Base-by-base conservation (phyloP, 1,284 basidiomycete species). In the Apiotrichum sp. region DNA sequence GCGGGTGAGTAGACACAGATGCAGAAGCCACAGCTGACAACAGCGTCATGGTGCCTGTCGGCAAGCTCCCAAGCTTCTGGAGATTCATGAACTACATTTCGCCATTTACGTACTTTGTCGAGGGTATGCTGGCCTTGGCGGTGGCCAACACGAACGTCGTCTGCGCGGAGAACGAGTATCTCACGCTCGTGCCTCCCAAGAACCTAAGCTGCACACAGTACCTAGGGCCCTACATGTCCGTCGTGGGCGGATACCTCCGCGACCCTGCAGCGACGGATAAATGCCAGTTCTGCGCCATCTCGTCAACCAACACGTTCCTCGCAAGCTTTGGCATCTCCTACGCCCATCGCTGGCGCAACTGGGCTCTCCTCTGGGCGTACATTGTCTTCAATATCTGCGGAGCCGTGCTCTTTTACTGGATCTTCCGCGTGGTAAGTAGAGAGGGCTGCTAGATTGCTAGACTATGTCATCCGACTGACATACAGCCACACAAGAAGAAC, bases 1-100 rank as follows among this genome's bases (percentile, higher is more conserved):
- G 86, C 61, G 88, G n/a, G n/a, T n/a, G n/a, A n/a, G n/a, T n/a
- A n/a, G n/a, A n/a, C n/a, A n/a, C n/a, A n/a, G n/a, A n/a, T n/a
- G n/a, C n/a, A n/a, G n/a, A n/a, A n/a, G n/a, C n/a, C n/a, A n/a
- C n/a, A n/a, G n/a, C n/a, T n/a, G n/a, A n/a, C n/a, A n/a, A n/a
- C n/a, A n/a, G 91, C 76, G 74, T 78, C 36, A 64, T 78, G 10
- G 74, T 70, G 22, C 62, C 72, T 1, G 57, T 62, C 48, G 41
- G 59, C 34, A 53, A 63, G 33, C 81, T 89, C 6, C 85, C 84
- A 5, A 66, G 68, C 10, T 89, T 87, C 85, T 89, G 87, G 88
- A 78, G 78, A 62, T 91, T 88, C 85, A 87, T 89, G 85, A 88
- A 89, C 74, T 81, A 80, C 49, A 72, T 87, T 5, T 87, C 86